Evolutionary conservation across 2,329 filamentous ascomycete species (phyloP), one percentile per base, ranked within the genome.

Genomic region (Monosporascus sp.): DNA sequence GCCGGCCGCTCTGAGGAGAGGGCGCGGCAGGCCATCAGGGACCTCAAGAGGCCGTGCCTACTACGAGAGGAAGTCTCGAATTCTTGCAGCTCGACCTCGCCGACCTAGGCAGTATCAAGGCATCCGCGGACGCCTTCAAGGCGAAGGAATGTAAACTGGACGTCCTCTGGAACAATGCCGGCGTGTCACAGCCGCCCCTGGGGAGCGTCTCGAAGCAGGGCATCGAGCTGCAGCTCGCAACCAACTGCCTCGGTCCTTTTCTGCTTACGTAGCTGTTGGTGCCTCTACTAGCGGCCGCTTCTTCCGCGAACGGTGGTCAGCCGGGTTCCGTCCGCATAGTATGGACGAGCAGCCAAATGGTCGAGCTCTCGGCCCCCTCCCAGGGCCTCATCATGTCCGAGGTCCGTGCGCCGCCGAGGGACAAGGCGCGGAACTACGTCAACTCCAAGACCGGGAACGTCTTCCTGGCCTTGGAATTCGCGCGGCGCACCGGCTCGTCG

Each of bases 231-330:
- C 65, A 72, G 51, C 46, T 72, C 0, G 71, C 66, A 3, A 63
- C 67, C 28, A 68, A 74, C 43, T 72, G 66, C 45, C 58, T 72
- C 24, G 70, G 64, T 0, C 65, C 68, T 1, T 63, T 71, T 26
- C 58, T 72, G 9, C 61, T 74, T 51, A 70, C 70, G 0, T 60
- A 65, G 31, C 60, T 70, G 2, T 67, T 74, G 3, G 48, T 68
- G 8, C 66, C 68, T 11, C 58, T 63, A 7, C 63, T 74, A 2
- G 60, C 61, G 15, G 60, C 57, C 7, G 63, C 67, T 1, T 60
- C 54, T 2, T 18, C 37, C n/a, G 49, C 18, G 26, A 51, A 4
- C 11, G 37, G 56, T 14, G 28, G 37, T 3, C 6, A 7, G 7
- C 40, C 51, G 2, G 53, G 35, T 14, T 56, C 49, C 4, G 56